These are phyloP conservation scores for Smittium mucronatum DNA, from an alignment of 371 early-diverging fungal species.

Conservation along the genomic window DNA sequence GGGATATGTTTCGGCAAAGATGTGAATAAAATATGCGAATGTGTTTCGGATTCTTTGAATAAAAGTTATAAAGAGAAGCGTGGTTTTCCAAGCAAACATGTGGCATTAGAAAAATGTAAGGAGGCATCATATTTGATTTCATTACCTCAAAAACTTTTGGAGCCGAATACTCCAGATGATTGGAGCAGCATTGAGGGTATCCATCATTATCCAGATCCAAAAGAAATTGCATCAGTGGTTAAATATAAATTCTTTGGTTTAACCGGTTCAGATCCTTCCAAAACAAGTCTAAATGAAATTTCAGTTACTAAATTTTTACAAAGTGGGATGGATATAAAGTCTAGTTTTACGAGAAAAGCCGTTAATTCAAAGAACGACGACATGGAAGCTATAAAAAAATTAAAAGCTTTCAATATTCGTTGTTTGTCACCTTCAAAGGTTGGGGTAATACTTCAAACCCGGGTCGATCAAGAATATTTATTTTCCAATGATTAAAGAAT, in stretches of 20 bases:
- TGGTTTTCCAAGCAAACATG: not conserved
- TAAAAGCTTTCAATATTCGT: not conserved
- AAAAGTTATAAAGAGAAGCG: not conserved
- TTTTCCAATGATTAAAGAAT: too few species aligned
- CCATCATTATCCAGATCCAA: not conserved
- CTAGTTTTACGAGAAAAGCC: not conserved
- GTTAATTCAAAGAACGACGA: not conserved
- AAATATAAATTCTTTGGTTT: not conserved
- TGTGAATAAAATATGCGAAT: not conserved
- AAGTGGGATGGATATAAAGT: not conserved
- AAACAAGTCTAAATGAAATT: not conserved
- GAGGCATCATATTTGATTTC: constrained; percentile 1
- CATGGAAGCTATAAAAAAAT: not conserved
- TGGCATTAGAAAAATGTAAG: not conserved
- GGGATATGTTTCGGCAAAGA: not conserved
- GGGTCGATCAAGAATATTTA: not conserved
- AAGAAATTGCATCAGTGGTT: not conserved
- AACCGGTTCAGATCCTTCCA: not conserved
- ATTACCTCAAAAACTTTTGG: not conserved
- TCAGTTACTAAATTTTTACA: not conserved
- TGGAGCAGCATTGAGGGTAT: not conserved
- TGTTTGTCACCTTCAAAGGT: not conserved
- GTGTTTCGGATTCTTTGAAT: not conserved
- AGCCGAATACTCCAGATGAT: not conserved
- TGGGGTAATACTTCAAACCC: not conserved